Evolutionary conservation across 768 basidiomycete species (phyloP), one percentile per base, ranked within the genome.

Genomic region (Calocybe indica): DNA sequence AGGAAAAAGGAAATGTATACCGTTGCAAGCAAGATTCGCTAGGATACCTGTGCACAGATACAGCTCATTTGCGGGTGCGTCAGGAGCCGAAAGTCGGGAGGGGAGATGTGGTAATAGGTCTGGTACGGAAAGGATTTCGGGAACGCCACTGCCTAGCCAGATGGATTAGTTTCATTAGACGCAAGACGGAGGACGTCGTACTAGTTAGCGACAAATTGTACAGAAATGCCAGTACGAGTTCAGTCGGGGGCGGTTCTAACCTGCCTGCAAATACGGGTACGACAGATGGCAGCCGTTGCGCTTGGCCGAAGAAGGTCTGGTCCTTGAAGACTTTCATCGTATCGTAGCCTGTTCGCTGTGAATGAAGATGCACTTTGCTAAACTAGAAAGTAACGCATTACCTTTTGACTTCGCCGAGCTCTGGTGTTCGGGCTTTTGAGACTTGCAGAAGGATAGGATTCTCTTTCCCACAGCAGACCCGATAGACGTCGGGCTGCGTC

Each of bases 1-100:
- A 44, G 8, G 22, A 15, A 10, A 22, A 37, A 36, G 15, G 13
- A 30, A 33, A n/a, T n/a, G 35, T 43, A n/a, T 12, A 55, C 55
- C 47, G 42, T 51, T 45, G 28, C 55, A 55, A 5, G 55, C 55
- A 10, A 55, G 49, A 38, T 55, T 55, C 30, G 55, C 52, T 13
- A 55, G 40, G 12, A 55, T 22, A n/a, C 55, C 55, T 7, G 48
- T 37, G 31, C 51, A 35, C 8, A 55, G 36, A 42, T 53, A 51
- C 13, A 40, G 51, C 35, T 55, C 55, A 30, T 42, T 49, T 40
- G 53, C 50, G 7, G 45, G 47, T 15, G 41, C 47, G 12, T 47
- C 45, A 3, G 43, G 43, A 10, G 38, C 37, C 5, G 41, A 34
- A 15, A 53, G 47, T 11, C 47, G 46, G 34, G 34, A 28, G 6